Evolutionary conservation across 345 rosid species (phyloP).

Genomic region (Garcia nutans): DNA sequence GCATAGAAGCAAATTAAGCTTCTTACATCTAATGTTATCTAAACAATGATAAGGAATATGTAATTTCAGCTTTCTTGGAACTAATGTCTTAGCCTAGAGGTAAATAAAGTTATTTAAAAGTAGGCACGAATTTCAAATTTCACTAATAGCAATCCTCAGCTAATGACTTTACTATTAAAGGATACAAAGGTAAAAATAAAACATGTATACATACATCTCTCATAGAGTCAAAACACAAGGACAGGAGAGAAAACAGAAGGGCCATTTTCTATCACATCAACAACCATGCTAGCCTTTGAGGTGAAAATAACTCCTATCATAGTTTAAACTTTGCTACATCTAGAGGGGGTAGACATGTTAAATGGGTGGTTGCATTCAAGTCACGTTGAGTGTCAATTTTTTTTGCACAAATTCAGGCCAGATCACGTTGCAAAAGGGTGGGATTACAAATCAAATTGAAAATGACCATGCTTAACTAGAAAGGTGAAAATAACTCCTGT

Average conservation of each 20-base stretch:
- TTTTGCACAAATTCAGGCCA: too few species aligned
- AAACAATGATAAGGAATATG: conserved; percentile 1
- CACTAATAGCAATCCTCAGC: neutral
- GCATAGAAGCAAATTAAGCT: conserved; percentile 28
- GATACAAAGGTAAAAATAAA: neutral
- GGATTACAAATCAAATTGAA: too few species aligned
- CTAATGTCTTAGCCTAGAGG: neutral
- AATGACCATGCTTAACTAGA: too few species aligned
- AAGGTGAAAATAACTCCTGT: too few species aligned
- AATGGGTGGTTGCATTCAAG: too few species aligned
- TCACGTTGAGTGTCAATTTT: too few species aligned
- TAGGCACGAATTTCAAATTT: neutral
- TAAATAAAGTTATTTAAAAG: neutral
- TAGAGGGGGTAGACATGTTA: neutral
- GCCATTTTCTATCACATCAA: neutral
- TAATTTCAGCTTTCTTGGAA: neutral
- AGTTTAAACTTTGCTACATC: neutral
- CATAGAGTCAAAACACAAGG: neutral
- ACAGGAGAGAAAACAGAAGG: neutral
- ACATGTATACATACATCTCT: neutral
- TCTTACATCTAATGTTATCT: conserved; percentile 2
- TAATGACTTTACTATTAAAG: neutral
- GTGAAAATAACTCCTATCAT: neutral
- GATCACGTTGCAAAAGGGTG: too few species aligned
- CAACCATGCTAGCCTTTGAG: neutral